Base-by-base conservation (phyloP, 768 basidiomycete species). In the Ramaria rubella region DNA sequence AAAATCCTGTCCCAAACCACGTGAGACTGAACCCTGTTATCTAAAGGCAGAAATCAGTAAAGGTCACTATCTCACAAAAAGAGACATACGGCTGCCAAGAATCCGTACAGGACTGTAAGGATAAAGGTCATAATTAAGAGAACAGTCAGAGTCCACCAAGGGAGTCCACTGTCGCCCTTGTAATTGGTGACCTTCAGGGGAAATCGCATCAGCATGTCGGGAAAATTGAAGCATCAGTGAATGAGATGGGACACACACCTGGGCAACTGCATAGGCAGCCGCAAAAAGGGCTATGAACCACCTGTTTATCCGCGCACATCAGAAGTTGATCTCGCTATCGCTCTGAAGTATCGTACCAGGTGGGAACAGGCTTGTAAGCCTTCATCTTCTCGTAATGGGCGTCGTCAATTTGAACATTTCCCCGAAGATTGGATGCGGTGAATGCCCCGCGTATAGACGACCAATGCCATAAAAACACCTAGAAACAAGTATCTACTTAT, bases 141-240 rank as follows among this genome's bases (percentile, higher is more conserved):
- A 5, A 63, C 62, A 40, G 58, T 59, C 27, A 63, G 51, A 1
- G 60, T 60, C 63, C 65, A 67, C 63, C 64, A 66, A 0, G 65
- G 66, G 2, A 67, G 59, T 14, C 60, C 59, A 5, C 59, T 60
- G 9, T 52, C 27, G 19, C 56, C 49, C 26, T 57, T 57, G 23
- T 59, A 56, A 58, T 50, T 48, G 7, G 56, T 51, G 44, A 45
- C 56, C 48, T 57, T 52, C 21, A 12, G 23, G 4, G 44, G 23
- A 27, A 46, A 21, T 15, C 2, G 2, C 2, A 46, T 48, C 24
- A 27, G n/a, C 46, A 48, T 19, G 17, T 17, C n/a, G 19, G 7
- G 4, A 4, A 1, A 48, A 26, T 27, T 23, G 7, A 24, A 23
- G 8, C 21, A 24, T 26, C 46, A 48, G 15, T 19, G 46, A 2